phyloP scores from a whole-genome alignment of 1,284 basidiomycete species.

The Gastroboletus turbinatus region DNA sequence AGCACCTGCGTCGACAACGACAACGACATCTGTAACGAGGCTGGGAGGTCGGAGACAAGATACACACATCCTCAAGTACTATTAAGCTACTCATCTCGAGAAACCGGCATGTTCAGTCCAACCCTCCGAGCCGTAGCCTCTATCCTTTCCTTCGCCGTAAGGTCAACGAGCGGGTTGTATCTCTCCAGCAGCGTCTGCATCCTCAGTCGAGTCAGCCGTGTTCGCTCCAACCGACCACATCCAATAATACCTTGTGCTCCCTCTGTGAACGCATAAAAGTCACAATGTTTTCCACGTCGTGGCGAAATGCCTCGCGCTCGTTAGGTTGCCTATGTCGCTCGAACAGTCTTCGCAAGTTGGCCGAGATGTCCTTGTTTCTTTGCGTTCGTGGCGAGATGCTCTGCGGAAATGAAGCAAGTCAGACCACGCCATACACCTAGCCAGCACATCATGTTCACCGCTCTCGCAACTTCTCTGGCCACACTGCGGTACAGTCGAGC shows the following conservation, averaged over 20 bases:
- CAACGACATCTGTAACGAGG: background rate
- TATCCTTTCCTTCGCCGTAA: conserved; percentile 78
- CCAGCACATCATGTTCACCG: conserved; percentile 32
- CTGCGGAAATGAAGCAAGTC: conserved; percentile 10
- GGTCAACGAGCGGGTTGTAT: conserved; percentile 83
- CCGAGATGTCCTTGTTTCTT: conserved; percentile 46
- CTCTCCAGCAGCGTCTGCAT: conserved; percentile 69
- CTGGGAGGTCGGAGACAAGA: background rate
- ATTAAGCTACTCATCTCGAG: conserved; percentile 8
- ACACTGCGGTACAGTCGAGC: conserved; percentile 43
- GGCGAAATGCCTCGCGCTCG: conserved; percentile 34
- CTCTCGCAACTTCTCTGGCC: conserved; percentile 43
- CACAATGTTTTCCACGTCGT: conserved; percentile 63
- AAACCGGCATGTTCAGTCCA: conserved; percentile 71
- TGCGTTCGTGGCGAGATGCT: conserved; percentile 45
- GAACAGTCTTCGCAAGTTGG: conserved; percentile 61
- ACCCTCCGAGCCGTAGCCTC: conserved; percentile 84
- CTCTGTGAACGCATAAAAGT: conserved; percentile 74
- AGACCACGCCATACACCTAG: conserved; percentile 2
- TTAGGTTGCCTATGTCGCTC: conserved; percentile 38
- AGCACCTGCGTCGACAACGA: conserved; percentile 36
- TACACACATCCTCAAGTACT: background rate
- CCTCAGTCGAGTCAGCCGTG: conserved; percentile 3
- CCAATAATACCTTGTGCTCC: conserved; percentile 44
- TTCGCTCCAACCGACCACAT: background rate